A percentile compares a stretch with the other conserved stretches of the same genome.
These are phyloP conservation scores for Irpex rosettiformis DNA, from an alignment of 1,284 basidiomycete genomes.

Conservation along the genomic window DNA sequence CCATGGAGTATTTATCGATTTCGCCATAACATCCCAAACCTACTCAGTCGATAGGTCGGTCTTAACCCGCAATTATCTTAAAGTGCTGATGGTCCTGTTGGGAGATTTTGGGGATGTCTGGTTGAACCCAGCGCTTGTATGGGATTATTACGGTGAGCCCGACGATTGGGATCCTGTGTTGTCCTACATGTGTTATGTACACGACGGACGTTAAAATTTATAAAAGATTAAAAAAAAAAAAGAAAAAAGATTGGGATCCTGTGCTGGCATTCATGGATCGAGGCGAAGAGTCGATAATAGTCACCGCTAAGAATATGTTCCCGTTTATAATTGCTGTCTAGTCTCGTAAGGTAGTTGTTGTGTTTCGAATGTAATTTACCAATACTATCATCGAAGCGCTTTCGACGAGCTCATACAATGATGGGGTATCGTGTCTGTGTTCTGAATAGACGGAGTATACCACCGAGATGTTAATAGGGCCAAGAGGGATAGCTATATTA, in stretches of 20 bases:
- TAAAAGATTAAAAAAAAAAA: too few species aligned
- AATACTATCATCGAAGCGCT: background rate
- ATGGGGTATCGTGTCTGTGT: too few species aligned
- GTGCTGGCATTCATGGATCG: too few species aligned
- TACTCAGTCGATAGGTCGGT: background rate
- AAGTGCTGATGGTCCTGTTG: background rate
- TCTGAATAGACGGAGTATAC: too few species aligned
- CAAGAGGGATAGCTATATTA: too few species aligned
- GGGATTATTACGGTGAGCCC: too few species aligned
- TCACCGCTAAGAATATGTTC: background rate
- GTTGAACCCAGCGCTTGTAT: too few species aligned
- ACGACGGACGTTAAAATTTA: background rate
- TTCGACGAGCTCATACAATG: background rate
- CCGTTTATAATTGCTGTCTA: background rate
- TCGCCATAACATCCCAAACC: background rate
- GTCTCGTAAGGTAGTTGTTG: background rate
- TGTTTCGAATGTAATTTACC: background rate
- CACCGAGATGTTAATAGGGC: too few species aligned
- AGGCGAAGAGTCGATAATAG: too few species aligned
- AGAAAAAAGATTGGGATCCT: too few species aligned
- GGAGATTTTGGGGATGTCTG: background rate
- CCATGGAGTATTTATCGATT: conserved; percentile 4
- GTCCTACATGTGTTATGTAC: background rate
- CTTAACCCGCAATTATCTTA: background rate
- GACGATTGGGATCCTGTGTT: background rate